Percentiles rank a stretch among this genome's conserved stretches.
These are phyloP conservation scores for Acer yangbiense DNA, from an alignment of 345 rosid species.

Conservation along the genomic window DNA sequence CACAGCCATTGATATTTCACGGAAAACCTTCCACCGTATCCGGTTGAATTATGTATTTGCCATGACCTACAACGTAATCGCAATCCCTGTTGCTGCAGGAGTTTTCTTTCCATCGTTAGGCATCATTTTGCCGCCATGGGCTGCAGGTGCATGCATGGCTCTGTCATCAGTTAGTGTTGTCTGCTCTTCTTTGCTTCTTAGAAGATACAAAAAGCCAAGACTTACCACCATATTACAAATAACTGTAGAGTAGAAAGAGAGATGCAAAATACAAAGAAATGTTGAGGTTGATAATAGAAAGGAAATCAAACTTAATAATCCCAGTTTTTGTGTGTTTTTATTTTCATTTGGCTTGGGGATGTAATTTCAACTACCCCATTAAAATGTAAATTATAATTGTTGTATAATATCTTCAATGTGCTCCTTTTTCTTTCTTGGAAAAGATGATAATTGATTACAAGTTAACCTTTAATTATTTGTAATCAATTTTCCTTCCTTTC, in stretches of 20 bases:
- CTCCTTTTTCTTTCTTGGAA: neutral
- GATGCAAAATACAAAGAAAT: neutral
- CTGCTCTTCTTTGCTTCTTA: slow-evolving; percentile 94
- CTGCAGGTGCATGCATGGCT: too few relatives aligned
- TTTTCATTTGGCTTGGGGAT: slow-evolving; percentile 12
- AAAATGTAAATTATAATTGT: slow-evolving; percentile 34
- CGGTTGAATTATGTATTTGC: too few relatives aligned
- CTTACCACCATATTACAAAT: slow-evolving; percentile 87
- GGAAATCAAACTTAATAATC: slow-evolving; percentile 15
- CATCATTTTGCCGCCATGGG: too few relatives aligned
- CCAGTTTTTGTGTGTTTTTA: slow-evolving; percentile 24
- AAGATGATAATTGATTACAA: neutral
- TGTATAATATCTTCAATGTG: slow-evolving; percentile 25
- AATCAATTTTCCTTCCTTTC: too few relatives aligned
- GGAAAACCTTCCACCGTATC: too few relatives aligned
- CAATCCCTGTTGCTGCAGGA: too few relatives aligned
- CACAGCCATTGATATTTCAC: too few relatives aligned
- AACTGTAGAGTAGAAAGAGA: slow-evolving; percentile 63
- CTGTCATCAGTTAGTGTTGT: slow-evolving; percentile 70
- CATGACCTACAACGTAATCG: too few relatives aligned
- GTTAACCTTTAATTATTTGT: too few relatives aligned
- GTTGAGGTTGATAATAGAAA: slow-evolving; percentile 7
- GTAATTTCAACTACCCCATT: slow-evolving; percentile 22
- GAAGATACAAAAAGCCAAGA: slow-evolving; percentile 84
- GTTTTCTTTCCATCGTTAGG: too few relatives aligned